Base-by-base conservation (phyloP, 2,329 filamentous ascomycete genomes). In the Penicillium sp. region DNA sequence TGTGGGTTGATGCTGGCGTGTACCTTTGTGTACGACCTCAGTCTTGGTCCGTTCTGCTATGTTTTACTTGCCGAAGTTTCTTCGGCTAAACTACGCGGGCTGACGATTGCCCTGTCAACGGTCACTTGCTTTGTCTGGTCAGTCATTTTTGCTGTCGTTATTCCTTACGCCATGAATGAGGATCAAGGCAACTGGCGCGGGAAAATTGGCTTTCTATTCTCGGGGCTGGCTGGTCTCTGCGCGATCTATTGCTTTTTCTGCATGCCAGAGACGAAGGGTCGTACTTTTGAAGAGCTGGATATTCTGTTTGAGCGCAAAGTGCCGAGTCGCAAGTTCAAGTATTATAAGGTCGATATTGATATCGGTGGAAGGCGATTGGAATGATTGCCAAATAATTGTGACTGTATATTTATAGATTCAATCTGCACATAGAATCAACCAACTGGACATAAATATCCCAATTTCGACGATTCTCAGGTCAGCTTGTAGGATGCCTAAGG, bases 11-110 rank as follows among this genome's bases (percentile, higher is more conserved):
- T 70, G 53, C 44, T 72, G 1, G 53, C 58, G 3, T 71, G 64
- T 53, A 67, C 55, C 3, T 80, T 83, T 44, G 72, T 80, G 3
- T 84, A 83, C 63, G 79, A 80, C 65, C 73, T 79, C 52, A 78
- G 78, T 5, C 76, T 83, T 7, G 82, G 81, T 0, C 81, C 80
- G 0, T 74, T 83, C 13, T 80, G 77, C n/a, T 83, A 81, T 65
- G 75, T 75, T 1, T 63, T 83, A 10, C 66, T 82, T 24, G 76
- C 80, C 0, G 81, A 83, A 60, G 71, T 83, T 4, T 79, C 79
- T 0, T 80, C 78, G 1, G 79, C 78, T 1, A 72, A 79, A 11
- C 74, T 83, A 44, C 79, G 81, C 44, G 74, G 77, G n/a, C 78
- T 82, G 66, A 81, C 80, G 0, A 79, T 83, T 18, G 65, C 57